Evolutionary conservation across 495 filamentous ascomycete species (phyloP), one percentile per base, ranked within the genome.

Genomic region (Barbatosphaeria neglecta): DNA sequence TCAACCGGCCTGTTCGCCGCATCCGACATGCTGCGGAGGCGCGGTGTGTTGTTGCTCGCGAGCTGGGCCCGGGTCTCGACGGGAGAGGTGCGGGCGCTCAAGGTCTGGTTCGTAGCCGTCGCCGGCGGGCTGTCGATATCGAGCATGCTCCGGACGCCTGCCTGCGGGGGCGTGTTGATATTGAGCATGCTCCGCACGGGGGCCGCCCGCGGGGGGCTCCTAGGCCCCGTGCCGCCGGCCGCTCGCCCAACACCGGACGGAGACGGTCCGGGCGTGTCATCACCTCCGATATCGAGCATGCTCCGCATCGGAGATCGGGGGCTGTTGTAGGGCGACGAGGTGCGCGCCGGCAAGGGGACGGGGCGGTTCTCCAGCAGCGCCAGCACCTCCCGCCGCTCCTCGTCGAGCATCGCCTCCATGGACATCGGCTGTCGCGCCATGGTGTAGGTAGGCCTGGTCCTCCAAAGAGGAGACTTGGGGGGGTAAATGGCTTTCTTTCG

Each of bases 331-430:
- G 68, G 69, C 4, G 72, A 71, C 4, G 75, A 66, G 16, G 74
- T 70, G 54, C 65, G 52, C 5, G 48, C 62, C 4, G 50, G 63
- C 13, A n/a, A n/a, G n/a, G 56, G 43, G n/a, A 50, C 46, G 58
- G 64, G 47, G 40, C 50, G 45, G 46, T 66, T 60, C 60, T 82
- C 76, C 17, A 87, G 63, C 38, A 84, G 63, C 46, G 74, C 77
- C 52, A 87, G 68, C 37, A 87, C 75, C 64, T 84, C 84, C 47
- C 70, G 72, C 39, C 80, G 73, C 67, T 88, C 84, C 63, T 87
- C 79, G 56, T 87, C 82, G 39, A 86, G 69, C 44, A 80, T 77
- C 19, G 78, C 70, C 67, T 86, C 82, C 47, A 86, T 74, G 50
- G 84, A 85, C 82, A 74, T 74, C 10, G 58, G 58, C 22, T 57